phyloP scores from a whole-genome alignment of 2,329 filamentous ascomycete species.

The Hymenotorrendiella dingleyae region DNA sequence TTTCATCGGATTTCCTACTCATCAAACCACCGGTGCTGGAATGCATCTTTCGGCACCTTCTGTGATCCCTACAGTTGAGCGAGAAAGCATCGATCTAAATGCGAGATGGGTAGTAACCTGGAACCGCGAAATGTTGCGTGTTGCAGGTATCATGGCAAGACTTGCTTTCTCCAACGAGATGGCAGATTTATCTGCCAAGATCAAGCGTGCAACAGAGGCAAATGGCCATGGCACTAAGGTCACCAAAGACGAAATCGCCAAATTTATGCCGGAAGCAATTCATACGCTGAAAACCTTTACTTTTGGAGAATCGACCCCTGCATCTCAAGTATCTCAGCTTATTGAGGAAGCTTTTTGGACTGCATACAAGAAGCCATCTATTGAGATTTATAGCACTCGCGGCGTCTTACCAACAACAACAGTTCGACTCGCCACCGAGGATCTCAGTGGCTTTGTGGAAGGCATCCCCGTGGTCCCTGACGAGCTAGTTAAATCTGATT shows the following conservation, averaged over 20 bases:
- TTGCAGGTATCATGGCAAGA: slow-evolving; percentile 83
- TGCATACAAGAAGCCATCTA: slow-evolving; percentile 72
- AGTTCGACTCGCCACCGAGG: slow-evolving; percentile 69
- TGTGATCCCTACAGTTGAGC: slow-evolving; percentile 93
- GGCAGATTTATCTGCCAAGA: slow-evolving; percentile 61
- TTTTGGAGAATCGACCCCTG: slow-evolving; percentile 86
- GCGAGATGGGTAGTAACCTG: slow-evolving; percentile 90
- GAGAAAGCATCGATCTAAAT: slow-evolving; percentile 94
- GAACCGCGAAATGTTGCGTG: slow-evolving; percentile 90
- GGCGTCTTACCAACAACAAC: slow-evolving; percentile 80
- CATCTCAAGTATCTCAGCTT: slow-evolving; percentile 71
- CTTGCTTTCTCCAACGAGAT: slow-evolving; percentile 88
- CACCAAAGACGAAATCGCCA: slow-evolving; percentile 56
- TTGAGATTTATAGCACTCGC: slow-evolving; percentile 82
- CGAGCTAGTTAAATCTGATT: slow-evolving; percentile 64
- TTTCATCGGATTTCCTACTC: slow-evolving; percentile 96
- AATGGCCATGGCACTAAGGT: slow-evolving; percentile 43
- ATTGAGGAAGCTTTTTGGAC: slow-evolving; percentile 97
- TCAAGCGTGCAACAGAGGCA: slow-evolving; percentile 41
- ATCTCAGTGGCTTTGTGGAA: slow-evolving; percentile 68
- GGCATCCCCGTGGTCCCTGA: slow-evolving; percentile 82
- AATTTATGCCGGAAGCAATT: slow-evolving; percentile 69
- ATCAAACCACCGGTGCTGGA: slow-evolving; percentile 90
- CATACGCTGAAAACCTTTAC: slow-evolving; percentile 85
- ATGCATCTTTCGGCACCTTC: slow-evolving; percentile 94